Evolutionary conservation across 352 stramenopile species (phyloP).

Genomic region (Blastocystis sp.): DNA sequence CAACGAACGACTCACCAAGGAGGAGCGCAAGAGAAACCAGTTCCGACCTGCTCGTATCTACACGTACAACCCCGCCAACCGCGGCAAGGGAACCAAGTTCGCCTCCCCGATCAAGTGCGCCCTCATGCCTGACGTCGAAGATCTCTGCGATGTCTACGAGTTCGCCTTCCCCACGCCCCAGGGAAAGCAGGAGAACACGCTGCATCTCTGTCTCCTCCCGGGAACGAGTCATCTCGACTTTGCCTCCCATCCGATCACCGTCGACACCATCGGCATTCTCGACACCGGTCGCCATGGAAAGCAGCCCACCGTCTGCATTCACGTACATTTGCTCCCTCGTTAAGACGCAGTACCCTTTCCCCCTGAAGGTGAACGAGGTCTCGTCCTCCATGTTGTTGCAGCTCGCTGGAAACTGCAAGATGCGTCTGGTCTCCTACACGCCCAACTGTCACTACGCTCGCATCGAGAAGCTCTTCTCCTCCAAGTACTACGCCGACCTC

Average conservation of each 20-base stretch:
- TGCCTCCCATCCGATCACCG: constrained; percentile 55
- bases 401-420: background rate
- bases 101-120: constrained; percentile 10
- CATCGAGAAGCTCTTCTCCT: background rate
- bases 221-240: constrained; percentile 44
- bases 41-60: constrained; percentile 71
- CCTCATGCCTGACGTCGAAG: constrained; percentile 61
- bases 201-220: constrained; percentile 68
- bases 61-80: constrained; percentile 67
- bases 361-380: background rate
- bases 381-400: background rate
- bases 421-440: constrained; percentile 5
- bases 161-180: background rate
- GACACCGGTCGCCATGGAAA: constrained; percentile 64
- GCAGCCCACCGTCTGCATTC: constrained; percentile 67
- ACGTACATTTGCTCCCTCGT: constrained; percentile 68
- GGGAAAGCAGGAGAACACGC: constrained; percentile 40
- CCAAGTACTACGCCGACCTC: background rate
- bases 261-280: constrained; percentile 60
- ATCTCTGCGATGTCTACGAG: constrained; percentile 56
- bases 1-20: constrained; percentile 72
- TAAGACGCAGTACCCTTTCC: background rate
- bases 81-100: background rate
- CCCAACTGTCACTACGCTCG: background rate
- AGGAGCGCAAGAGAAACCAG: constrained; percentile 79